A percentile compares a stretch with the other conserved stretches of the same genome.
phyloP scores from a whole-genome alignment of 2,329 filamentous ascomycete species.

The Cercospora canescens region DNA sequence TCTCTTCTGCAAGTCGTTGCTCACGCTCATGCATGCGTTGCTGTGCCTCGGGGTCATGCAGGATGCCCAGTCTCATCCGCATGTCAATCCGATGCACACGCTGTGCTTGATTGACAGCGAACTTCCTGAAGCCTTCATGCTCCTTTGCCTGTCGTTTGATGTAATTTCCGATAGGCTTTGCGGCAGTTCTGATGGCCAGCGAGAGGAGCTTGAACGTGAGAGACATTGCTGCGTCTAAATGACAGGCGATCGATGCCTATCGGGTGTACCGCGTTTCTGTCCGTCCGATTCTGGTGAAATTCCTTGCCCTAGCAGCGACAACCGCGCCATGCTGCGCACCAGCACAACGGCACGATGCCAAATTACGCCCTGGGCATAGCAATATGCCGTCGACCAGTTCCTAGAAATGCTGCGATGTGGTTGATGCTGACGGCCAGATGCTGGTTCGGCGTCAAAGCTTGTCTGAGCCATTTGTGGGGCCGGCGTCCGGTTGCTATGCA shows the following conservation, averaged over 20 bases:
- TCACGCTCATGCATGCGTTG: conserved; percentile 55
- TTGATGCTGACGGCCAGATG: neutral
- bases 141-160: conserved; percentile 69
- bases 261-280: neutral
- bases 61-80: conserved; percentile 64
- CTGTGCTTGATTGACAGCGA: conserved; percentile 65
- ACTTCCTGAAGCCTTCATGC: conserved; percentile 63
- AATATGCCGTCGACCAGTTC: neutral
- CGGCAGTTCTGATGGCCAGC: conserved; percentile 63
- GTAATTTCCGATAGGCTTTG: conserved; percentile 67
- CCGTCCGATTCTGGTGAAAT: neutral
- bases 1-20: conserved; percentile 56
- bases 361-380: neutral
- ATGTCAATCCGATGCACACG: conserved; percentile 66
- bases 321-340: neutral
- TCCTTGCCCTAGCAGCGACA: neutral
- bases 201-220: conserved; percentile 67
- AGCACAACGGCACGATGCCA: neutral
- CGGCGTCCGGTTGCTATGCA: neutral
- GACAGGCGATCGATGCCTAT: neutral
- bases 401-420: neutral
- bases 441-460: neutral
- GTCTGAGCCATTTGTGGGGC: neutral
- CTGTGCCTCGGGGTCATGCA: conserved; percentile 61
- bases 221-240: conserved; percentile 50